Evolutionary conservation across 2,329 filamentous ascomycete species (phyloP).

Genomic region (Aspergillus melleus): DNA sequence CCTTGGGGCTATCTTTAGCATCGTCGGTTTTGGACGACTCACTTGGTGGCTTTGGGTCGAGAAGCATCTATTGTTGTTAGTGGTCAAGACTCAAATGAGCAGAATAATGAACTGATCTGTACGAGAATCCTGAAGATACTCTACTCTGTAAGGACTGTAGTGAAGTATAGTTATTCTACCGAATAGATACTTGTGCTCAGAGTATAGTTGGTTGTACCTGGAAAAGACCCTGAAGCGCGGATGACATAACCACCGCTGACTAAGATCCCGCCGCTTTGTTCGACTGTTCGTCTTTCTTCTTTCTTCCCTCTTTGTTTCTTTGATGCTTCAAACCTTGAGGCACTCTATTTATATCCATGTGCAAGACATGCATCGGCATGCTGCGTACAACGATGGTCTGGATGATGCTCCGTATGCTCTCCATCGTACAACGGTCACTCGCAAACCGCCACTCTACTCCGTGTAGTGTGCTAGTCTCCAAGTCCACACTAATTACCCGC

Average conservation of each 20-base stretch:
- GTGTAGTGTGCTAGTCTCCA: background rate
- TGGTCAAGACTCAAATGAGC: no score
- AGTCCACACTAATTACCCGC: background rate
- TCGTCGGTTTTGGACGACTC: background rate
- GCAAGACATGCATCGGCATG: background rate
- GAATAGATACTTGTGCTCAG: no score
- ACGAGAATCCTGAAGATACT: no score
- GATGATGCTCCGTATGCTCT: background rate
- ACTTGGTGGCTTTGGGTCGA: background rate
- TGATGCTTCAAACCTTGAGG: background rate
- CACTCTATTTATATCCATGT: background rate
- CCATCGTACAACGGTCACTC: no score
- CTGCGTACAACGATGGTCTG: background rate
- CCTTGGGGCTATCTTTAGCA: background rate
- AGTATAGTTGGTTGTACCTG: no score
- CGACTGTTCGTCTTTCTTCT: background rate
- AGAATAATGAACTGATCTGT: no score
- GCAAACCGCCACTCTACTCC: background rate
- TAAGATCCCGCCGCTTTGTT: background rate
- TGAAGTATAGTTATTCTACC: no score
- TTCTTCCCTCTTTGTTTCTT: background rate
- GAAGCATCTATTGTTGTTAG: background rate
- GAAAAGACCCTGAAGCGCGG: no score
- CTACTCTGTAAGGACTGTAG: no score
- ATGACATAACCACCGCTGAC: background rate